These are phyloP conservation scores for Jaltomata sinuosa DNA, from an alignment of 257 asterid genomes.

Conservation along the genomic window DNA sequence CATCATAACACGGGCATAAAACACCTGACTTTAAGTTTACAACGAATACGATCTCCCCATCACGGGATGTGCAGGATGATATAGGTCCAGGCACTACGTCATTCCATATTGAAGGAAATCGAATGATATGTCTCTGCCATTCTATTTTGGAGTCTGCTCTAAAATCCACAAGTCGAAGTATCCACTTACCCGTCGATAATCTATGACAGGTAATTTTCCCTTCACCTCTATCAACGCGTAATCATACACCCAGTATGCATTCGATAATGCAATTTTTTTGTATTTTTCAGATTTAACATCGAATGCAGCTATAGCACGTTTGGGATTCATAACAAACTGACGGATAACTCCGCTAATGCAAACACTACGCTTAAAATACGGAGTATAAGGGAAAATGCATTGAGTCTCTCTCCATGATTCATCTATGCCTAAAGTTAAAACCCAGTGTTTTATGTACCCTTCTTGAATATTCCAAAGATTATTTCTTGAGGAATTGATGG, in stretches of 20 bases:
- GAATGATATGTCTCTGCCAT: neutral
- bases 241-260: too few species aligned
- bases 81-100: neutral
- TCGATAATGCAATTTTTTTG: neutral
- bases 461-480: too few species aligned
- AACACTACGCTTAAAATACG: too few species aligned
- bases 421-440: too few species aligned
- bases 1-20: neutral
- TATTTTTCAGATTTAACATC: neutral
- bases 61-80: neutral
- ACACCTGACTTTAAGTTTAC: neutral
- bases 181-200: too few species aligned
- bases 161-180: neutral
- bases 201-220: too few species aligned
- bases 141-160: neutral
- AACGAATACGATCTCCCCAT: neutral
- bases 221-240: too few species aligned
- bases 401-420: neutral
- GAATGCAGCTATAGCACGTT: neutral
- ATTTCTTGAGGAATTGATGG: too few species aligned
- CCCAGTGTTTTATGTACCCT: too few species aligned
- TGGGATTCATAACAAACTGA: neutral
- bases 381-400: too few species aligned
- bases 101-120: neutral
- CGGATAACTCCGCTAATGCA: neutral